Conservation (phyloP, 441 rosid species). For the Gossypium laxum region DNA sequence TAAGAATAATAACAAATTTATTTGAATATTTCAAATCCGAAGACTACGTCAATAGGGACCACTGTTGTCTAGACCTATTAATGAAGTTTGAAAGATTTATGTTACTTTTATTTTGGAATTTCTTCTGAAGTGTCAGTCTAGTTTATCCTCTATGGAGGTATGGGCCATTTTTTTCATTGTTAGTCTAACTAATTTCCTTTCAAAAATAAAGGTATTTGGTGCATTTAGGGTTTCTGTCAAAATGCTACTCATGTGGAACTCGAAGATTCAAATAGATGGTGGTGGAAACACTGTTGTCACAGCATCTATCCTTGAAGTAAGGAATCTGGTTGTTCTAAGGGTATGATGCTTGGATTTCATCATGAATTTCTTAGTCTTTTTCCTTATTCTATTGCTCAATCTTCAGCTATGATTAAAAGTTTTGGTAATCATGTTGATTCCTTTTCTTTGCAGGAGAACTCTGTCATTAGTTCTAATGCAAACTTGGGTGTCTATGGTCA, state of each 20-base stretch:
- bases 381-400: not conserved
- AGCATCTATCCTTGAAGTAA: constrained; percentile 87
- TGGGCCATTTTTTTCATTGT: constrained; percentile 9
- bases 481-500: constrained; percentile 90
- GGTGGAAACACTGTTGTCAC: constrained; percentile 85
- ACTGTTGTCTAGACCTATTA: not conserved
- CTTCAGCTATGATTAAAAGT: not conserved
- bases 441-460: constrained; percentile 57
- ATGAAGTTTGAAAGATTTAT: not conserved
- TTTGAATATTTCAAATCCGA: no score
- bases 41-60: not conserved
- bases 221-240: constrained; percentile 88
- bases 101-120: not conserved
- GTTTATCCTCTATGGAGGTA: constrained; percentile 14
- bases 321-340: constrained; percentile 89
- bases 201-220: constrained; percentile 73
- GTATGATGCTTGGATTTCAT: constrained; percentile 36
- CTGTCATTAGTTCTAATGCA: constrained; percentile 73
- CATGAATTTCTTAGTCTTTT: constrained; percentile 7
- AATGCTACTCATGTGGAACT: constrained; percentile 97
- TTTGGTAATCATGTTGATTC: constrained; percentile 17
- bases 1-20: no score
- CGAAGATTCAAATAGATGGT: constrained; percentile 83
- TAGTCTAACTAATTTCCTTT: constrained; percentile 18
- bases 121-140: constrained; percentile 1